Evolutionary conservation across 352 stramenopile genomes (phyloP).

Genomic region (Phytophthora aleatoria): DNA sequence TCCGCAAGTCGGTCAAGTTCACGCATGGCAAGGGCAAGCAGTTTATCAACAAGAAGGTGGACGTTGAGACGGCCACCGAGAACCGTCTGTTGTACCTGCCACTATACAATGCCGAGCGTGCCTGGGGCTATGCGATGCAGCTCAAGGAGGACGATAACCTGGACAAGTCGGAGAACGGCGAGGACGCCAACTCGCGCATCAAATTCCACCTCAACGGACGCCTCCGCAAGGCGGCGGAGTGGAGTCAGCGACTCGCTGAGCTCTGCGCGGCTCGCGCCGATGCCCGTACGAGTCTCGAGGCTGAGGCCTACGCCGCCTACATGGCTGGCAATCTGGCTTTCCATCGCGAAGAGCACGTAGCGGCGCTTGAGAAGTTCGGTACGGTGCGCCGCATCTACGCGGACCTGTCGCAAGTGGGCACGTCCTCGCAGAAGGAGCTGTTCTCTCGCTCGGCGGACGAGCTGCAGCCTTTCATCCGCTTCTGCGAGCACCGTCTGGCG

Average conservation of each 20-base stretch:
- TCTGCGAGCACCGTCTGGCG: conserved; percentile 80
- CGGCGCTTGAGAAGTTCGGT: conserved; percentile 79
- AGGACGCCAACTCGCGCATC: conserved; percentile 87
- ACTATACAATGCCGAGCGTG: conserved; percentile 91
- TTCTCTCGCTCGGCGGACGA: conserved; percentile 73
- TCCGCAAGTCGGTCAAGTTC: conserved; percentile 90
- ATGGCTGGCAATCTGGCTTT: conserved; percentile 90
- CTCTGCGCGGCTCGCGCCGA: conserved; percentile 83
- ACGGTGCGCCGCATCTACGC: conserved; percentile 86
- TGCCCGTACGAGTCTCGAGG: conserved; percentile 88
- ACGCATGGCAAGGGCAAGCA: conserved; percentile 87
- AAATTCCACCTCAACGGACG: conserved; percentile 90
- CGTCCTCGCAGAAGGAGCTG: conserved; percentile 80
- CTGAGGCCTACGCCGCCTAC: conserved; percentile 87
- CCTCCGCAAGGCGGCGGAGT: conserved; percentile 88
- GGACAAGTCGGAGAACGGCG: conserved; percentile 85
- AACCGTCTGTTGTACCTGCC: conserved; percentile 82
- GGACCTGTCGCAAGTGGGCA: conserved; percentile 82
- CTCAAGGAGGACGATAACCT: conserved; percentile 90
- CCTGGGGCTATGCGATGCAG: conserved; percentile 92
- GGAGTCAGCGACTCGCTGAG: conserved; percentile 80
- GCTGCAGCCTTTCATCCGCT: conserved; percentile 85
- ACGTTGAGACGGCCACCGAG: conserved; percentile 74
- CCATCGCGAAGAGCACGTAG: conserved; percentile 86
- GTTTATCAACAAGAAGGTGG: conserved; percentile 86